Evolutionary conservation across 2,329 filamentous ascomycete genomes (phyloP), one percentile per base, ranked within the genome.

Genomic region (Penicillium digitatum): DNA sequence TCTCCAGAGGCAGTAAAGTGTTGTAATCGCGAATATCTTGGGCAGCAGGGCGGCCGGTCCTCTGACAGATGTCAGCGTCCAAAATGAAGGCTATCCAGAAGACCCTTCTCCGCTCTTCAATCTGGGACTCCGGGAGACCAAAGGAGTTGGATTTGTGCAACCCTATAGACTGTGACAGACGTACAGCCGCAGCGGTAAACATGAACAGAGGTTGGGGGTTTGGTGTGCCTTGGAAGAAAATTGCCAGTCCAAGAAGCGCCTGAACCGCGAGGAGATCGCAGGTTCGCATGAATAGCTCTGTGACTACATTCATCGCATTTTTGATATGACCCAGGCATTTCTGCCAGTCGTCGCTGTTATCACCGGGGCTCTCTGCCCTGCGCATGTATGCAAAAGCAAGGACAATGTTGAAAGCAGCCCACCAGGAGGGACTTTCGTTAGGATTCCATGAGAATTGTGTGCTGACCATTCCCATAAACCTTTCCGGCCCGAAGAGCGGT

Each of bases 61-160:
- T 46, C 5, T 59, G 48, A 20, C 54, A 63, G 27, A 66, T 63
- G 50, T 65, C 60, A 14, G 63, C 62, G 45, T 66, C 60, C n/a
- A 66, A 42, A 26, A 64, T 57, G 7, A 66, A 66, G 11, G 61
- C 56, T 6, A 66, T 56, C 63, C 62, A 66, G 35, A 56, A 64
- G 5, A 52, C 54, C 20, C 60, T 52, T n/a, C 55, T 44, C 37
- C 60, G 26, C 52, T 62, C 57, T 38, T 64, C 63, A 3, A 54
- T 47, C 32, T 62, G 48, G 16, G 47, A 35, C 16, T 24, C 22
- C 4, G 55, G 55, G 18, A 64, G 29, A 11, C 61, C 56, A 37
- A 39, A 48, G 1, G 45, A 51, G n/a, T 31, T 54, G 9, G 54
- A 56, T 3, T 55, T 57, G 48, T 66, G 63, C 34, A 66, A 32